These are phyloP conservation scores for Neonectria hederae DNA, from an alignment of 2,329 filamentous ascomycete species.

Conservation along the genomic window DNA sequence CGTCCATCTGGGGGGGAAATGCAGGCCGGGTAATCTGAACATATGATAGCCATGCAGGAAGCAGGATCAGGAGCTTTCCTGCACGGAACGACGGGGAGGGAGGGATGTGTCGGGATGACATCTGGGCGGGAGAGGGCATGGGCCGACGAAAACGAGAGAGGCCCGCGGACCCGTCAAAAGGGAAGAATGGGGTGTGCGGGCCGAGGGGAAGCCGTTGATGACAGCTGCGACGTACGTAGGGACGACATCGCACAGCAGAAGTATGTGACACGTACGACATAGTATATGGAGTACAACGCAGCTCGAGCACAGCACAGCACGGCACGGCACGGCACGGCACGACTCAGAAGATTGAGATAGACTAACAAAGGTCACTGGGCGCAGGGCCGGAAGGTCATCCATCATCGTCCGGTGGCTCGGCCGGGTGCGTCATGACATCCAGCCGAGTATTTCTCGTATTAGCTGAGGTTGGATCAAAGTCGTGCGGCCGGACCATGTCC, in stretches of 20 bases:
- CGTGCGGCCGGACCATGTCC: conserved; percentile 17
- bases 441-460: conserved; percentile 42
- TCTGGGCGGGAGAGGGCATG: conserved; percentile 10
- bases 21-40: conserved; percentile 8
- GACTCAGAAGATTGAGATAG: not conserved
- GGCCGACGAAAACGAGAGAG: conserved; percentile 21
- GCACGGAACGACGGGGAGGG: conserved; percentile 1
- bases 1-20: conserved; percentile 10
- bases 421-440: conserved; percentile 25
- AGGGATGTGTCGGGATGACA: conserved; percentile 12
- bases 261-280: not conserved
- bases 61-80: not conserved
- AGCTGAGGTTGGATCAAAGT: conserved; percentile 28
- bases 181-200: conserved; percentile 9
- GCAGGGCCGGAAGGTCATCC: not conserved
- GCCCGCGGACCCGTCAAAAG: conserved; percentile 5
- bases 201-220: conserved; percentile 29
- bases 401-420: conserved; percentile 20
- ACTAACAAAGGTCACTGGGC: not conserved
- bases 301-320: not conserved
- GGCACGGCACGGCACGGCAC: not conserved
- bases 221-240: conserved; percentile 16
- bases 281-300: not conserved
- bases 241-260: conserved; percentile 23
- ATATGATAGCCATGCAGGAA: conserved; percentile 11